Base-by-base conservation (phyloP, 2,329 filamentous ascomycete genomes). In the Ophiosphaerella herpotricha region DNA sequence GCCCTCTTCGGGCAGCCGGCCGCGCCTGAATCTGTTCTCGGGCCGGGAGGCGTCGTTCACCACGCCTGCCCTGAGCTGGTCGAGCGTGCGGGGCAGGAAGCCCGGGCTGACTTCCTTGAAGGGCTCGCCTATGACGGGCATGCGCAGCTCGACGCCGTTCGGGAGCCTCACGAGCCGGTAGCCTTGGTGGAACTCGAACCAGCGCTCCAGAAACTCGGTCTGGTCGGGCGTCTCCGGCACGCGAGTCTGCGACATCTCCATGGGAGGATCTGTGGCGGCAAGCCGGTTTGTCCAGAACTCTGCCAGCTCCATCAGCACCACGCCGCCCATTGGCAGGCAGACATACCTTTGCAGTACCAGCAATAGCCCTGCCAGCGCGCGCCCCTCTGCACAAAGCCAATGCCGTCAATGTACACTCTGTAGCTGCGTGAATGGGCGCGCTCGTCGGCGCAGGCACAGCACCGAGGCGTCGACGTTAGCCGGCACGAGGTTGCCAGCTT, bases 341-440 rank as follows among this genome's bases (percentile, higher is more conserved):
- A 40, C 35, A 12, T 55, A 72, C 74, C 72, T 64, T 77, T 77
- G 54, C 78, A 81, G 55, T 75, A 78, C 77, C 77, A 80, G 55
- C 78, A 81, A 50, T 81, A 81, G 47, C 75, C 66, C 56, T 80
- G 75, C 77, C 78, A 80, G 34, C 78, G 58, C 5, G 73, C 78
- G 2, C 78, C 78, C 21, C 77, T 67, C 32, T 74, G 70, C 5
- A 80, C 78, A 37, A 77, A 78, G 8, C 78, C 78, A n/a, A 80
- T 68, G 16, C 78, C 78, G 46, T 80, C 78, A 34, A 80, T 74
- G 57, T 80, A 80, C 0, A 76, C 74, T 11, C 67, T 63, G 52
- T 80, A 81, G 1, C 73, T 71, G 2, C 70, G 60, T 3, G 75
- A 68, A 48, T 81, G 78, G 2, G 68, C 54, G 33, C 74, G 64